Evolutionary conservation across 768 basidiomycete species (phyloP).

Genomic region (Infundibulicybe gibba): DNA sequence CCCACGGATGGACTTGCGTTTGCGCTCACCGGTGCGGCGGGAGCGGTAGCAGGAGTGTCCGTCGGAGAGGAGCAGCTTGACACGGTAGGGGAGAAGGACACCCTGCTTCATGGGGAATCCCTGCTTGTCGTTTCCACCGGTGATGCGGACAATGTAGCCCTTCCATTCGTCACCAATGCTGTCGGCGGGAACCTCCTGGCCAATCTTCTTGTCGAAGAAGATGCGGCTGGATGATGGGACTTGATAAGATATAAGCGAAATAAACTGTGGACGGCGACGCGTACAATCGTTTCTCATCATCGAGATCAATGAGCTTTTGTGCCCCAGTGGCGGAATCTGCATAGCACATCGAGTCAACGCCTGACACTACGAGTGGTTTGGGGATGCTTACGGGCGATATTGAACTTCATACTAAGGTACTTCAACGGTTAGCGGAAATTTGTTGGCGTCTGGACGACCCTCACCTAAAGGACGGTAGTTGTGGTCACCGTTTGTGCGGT

Average conservation of each 20-base stretch:
- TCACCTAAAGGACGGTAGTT: conserved; percentile 27
- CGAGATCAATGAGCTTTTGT: conserved; percentile 94
- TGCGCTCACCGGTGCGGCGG: conserved; percentile 92
- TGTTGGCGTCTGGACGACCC: background rate
- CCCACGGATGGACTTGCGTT: conserved; percentile 97
- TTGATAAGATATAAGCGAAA: background rate
- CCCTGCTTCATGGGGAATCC: conserved; percentile 99
- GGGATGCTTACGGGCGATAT: conserved; percentile 82
- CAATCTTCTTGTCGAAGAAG: conserved; percentile 97
- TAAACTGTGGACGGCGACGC: conserved; percentile 16
- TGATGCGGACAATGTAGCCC: conserved; percentile 95
- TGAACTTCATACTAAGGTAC: conserved; percentile 82
- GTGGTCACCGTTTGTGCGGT: conserved; percentile 35
- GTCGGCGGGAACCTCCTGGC: conserved; percentile 92
- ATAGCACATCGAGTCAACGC: conserved; percentile 12
- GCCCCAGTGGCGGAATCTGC: conserved; percentile 94
- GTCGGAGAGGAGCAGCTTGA: conserved; percentile 88
- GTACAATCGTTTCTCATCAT: conserved; percentile 85
- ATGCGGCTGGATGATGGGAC: conserved; percentile 57
- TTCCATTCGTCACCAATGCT: conserved; percentile 93
- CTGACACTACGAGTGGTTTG: too few relatives aligned
- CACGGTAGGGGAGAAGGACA: conserved; percentile 92
- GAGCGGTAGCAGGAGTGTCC: conserved; percentile 98
- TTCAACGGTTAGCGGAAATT: too few relatives aligned
- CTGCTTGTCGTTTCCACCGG: conserved; percentile 98